A percentile compares a stretch with the other conserved stretches of the same genome.
These are phyloP conservation scores for Aspergillus asperescens DNA, from an alignment of 495 filamentous ascomycete genomes.

Conservation along the genomic window DNA sequence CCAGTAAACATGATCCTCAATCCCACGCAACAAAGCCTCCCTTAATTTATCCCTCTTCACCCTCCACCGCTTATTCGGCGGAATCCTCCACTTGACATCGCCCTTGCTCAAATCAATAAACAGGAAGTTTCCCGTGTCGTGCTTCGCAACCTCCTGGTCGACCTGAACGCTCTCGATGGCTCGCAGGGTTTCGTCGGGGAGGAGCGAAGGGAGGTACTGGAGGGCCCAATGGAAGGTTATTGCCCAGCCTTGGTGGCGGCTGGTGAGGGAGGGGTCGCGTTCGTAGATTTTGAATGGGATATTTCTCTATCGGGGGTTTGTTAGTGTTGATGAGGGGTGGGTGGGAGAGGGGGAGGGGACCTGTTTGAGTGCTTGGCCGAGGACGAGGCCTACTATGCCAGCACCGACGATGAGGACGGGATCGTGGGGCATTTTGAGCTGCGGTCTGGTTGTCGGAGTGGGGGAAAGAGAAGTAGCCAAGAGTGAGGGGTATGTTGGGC, in stretches of 20 bases:
- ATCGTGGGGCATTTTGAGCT: no score
- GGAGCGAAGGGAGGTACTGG: constrained; percentile 41
- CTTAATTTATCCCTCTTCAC: constrained; percentile 28
- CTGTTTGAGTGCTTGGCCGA: constrained; percentile 50
- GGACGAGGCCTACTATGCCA: constrained; percentile 51
- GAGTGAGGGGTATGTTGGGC: no score
- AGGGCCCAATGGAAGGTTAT: constrained; percentile 57
- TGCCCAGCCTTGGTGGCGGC: constrained; percentile 51
- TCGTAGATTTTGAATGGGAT: constrained; percentile 52
- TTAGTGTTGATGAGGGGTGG: not conserved
- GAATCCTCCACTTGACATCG: constrained; percentile 25
- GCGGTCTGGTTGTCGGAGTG: no score
- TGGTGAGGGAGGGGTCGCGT: constrained; percentile 38
- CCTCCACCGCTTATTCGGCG: constrained; percentile 23
- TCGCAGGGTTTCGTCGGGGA: constrained; percentile 41
- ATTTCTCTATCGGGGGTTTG: constrained; percentile 10
- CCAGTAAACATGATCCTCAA: constrained; percentile 28
- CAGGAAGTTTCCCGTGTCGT: constrained; percentile 29
- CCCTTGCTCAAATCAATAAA: constrained; percentile 29
- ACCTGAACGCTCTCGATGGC: constrained; percentile 47
- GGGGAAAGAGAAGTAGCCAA: no score
- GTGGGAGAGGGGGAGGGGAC: not conserved
- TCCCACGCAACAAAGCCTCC: constrained; percentile 17
- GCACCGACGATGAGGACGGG: constrained; percentile 52
- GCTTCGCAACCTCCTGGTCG: constrained; percentile 31